Evolutionary conservation across 2,329 filamentous ascomycete genomes (phyloP).

Genomic region (Aureobasidium sp.): DNA sequence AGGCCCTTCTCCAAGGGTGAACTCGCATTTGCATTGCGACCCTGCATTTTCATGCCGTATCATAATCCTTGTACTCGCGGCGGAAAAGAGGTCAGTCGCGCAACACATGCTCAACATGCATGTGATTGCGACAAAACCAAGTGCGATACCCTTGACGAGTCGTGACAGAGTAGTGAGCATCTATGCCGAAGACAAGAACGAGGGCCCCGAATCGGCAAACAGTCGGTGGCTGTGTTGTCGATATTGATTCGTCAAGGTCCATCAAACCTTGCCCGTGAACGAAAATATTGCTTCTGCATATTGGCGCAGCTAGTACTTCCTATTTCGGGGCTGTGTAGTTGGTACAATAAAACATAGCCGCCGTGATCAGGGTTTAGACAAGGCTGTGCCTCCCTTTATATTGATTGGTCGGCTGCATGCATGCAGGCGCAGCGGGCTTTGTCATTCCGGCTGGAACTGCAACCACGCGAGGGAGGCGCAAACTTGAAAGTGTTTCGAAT

Average conservation of each 20-base stretch:
- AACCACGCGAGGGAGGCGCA: neutral
- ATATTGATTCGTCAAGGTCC: neutral
- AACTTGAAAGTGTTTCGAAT: neutral
- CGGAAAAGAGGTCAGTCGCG: too few species aligned
- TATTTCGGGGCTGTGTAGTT: neutral
- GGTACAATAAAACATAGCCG: neutral
- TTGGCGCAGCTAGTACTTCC: neutral
- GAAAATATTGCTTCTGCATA: neutral
- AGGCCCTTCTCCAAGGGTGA: too few species aligned
- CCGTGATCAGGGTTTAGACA: neutral
- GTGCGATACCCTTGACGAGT: neutral
- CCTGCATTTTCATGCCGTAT: too few species aligned
- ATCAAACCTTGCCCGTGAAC: neutral
- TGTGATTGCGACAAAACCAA: neutral
- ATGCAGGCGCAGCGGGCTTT: neutral
- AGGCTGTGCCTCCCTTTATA: neutral
- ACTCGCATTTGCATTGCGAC: too few species aligned
- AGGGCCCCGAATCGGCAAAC: neutral
- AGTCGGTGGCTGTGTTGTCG: neutral
- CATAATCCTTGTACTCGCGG: too few species aligned
- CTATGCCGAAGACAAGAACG: neutral
- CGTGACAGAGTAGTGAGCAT: neutral
- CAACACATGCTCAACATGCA: neutral
- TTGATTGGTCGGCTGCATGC: neutral
- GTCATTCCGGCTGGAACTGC: slow-evolving; percentile 2